Evolutionary conservation across 306 rosid species (phyloP).

Genomic region (Styphnolobium japonicum): DNA sequence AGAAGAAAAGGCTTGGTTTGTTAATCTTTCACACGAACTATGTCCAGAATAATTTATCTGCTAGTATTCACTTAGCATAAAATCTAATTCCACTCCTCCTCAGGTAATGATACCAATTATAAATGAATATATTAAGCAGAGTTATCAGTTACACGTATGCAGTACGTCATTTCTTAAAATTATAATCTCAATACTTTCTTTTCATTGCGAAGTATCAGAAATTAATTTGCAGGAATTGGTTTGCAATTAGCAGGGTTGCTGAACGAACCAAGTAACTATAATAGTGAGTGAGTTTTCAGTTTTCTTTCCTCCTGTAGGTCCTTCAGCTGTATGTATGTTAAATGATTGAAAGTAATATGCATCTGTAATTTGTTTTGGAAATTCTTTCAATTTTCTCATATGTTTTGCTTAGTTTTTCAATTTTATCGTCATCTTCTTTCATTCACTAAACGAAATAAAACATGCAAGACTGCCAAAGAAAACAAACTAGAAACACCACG

Average conservation of each 20-base stretch:
- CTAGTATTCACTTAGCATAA: constrained; percentile 28
- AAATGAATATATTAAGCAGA: constrained; percentile 41
- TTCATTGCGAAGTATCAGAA: too few species aligned
- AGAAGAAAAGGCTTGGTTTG: constrained; percentile 76
- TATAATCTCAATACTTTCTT: too few species aligned
- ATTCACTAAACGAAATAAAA: background rate
- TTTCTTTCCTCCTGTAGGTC: background rate
- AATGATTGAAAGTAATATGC: constrained; percentile 34
- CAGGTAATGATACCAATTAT: constrained; percentile 42
- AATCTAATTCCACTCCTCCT: too few species aligned
- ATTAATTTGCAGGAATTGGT: too few species aligned
- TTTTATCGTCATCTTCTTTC: background rate
- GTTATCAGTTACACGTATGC: too few species aligned
- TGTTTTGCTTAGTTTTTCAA: background rate
- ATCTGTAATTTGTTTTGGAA: constrained; percentile 21
- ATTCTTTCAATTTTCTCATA: background rate
- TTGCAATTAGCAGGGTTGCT: too few species aligned
- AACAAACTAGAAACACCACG: background rate
- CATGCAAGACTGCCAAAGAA: background rate
- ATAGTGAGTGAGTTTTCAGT: constrained; percentile 32
- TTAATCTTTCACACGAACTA: constrained; percentile 48
- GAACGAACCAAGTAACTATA: too few species aligned
- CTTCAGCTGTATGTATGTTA: constrained; percentile 43
- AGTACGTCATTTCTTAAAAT: too few species aligned
- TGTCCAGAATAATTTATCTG: constrained; percentile 51